A percentile compares a stretch with the other conserved stretches of the same genome.
These are phyloP conservation scores for Dactylellina leptospora DNA, from an alignment of 2,329 filamentous ascomycete genomes.

Conservation along the genomic window DNA sequence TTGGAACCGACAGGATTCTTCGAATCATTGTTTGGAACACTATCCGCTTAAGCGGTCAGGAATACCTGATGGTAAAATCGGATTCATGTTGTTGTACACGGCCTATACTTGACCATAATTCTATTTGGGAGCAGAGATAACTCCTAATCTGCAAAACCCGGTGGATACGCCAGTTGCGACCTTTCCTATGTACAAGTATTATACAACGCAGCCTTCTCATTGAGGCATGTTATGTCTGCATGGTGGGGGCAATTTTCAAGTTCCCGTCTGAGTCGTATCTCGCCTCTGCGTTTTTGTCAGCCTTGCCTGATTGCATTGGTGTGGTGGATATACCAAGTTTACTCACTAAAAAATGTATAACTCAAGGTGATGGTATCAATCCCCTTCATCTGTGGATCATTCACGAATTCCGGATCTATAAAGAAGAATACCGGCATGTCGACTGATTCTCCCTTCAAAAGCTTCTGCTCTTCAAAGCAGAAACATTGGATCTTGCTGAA, in stretches of 20 bases:
- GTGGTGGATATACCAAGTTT: background rate
- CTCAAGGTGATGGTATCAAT: slow-evolving; percentile 95
- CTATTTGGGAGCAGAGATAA: slow-evolving; percentile 17
- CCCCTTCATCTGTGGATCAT: slow-evolving; percentile 89
- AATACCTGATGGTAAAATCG: background rate
- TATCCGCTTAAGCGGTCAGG: background rate
- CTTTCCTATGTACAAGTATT: slow-evolving; percentile 40
- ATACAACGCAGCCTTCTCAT: background rate
- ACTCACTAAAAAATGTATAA: slow-evolving; percentile 98
- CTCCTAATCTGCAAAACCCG: background rate
- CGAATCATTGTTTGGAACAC: too few species aligned
- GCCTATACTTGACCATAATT: too few species aligned
- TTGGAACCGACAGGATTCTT: too few species aligned
- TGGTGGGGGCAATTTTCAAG: slow-evolving; percentile 44
- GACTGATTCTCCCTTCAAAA: slow-evolving; percentile 94
- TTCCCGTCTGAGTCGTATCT: slow-evolving; percentile 81
- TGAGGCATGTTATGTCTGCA: slow-evolving; percentile 31
- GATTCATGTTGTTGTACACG: background rate
- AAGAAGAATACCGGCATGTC: slow-evolving; percentile 99
- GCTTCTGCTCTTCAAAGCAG: slow-evolving; percentile 92
- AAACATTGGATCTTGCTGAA: slow-evolving; percentile 99
- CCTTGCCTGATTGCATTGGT: background rate
- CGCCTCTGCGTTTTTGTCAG: slow-evolving; percentile 68
- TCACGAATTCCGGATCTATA: slow-evolving; percentile 92
- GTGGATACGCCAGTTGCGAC: background rate